Evolutionary conservation across 129 eudicot genomes (phyloP).

Genomic region (Smallanthus sonchifolius): DNA sequence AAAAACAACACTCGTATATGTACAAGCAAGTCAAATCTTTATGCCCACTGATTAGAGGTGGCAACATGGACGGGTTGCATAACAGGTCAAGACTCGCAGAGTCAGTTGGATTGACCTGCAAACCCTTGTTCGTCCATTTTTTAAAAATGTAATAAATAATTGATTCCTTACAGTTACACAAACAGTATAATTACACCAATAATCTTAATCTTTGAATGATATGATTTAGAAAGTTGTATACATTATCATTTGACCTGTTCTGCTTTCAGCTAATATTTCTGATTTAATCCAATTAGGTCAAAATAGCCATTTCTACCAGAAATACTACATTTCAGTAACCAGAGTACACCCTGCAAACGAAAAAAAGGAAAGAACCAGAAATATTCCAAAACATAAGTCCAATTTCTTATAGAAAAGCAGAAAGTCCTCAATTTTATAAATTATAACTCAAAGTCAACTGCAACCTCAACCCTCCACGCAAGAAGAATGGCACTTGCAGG

Average conservation of each 20-base stretch:
- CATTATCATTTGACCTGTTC: background rate
- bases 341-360: background rate
- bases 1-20: slow-evolving; percentile 5
- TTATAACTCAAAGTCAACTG: background rate
- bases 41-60: background rate
- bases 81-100: background rate
- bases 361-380: background rate
- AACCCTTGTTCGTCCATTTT: background rate
- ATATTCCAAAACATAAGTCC: background rate
- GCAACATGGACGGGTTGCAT: background rate
- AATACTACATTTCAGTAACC: background rate
- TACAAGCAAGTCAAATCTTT: background rate
- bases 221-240: background rate
- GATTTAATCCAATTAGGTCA: background rate
- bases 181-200: background rate
- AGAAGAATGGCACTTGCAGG: too few species aligned
- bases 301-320: background rate
- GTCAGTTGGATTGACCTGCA: background rate
- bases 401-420: background rate
- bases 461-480: slow-evolving; percentile 3
- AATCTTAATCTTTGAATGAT: background rate
- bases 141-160: too few species aligned
- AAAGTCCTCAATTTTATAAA: background rate
- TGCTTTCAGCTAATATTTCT: background rate
- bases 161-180: background rate